Conservation (phyloP, 768 basidiomycete species). For the Serendipita sp. region DNA sequence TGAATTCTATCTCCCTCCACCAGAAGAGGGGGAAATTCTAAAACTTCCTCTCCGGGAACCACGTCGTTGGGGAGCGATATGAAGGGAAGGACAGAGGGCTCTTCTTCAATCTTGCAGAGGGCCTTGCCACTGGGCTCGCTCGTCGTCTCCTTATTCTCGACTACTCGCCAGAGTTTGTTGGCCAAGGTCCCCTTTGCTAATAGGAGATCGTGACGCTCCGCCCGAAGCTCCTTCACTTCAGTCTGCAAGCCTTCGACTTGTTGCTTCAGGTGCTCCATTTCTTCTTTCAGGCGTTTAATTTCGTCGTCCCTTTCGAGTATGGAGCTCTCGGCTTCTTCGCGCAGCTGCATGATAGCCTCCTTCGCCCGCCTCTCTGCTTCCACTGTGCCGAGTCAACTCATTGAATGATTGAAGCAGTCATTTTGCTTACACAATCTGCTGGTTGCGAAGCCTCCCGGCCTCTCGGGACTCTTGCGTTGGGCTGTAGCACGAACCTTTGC, state of each 20-base stretch:
- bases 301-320: neutral
- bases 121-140: neutral
- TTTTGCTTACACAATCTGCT: too few species aligned
- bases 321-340: too few species aligned
- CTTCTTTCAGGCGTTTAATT: neutral
- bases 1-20: neutral
- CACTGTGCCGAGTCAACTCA: too few species aligned
- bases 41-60: neutral
- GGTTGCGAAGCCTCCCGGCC: too few species aligned
- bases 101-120: neutral
- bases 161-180: neutral
- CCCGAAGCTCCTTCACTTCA: neutral
- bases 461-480: too few species aligned
- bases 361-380: too few species aligned
- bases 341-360: too few species aligned
- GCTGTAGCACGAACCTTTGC: too few species aligned
- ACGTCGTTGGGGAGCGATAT: neutral
- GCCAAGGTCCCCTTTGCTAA: neutral
- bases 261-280: neutral
- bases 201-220: neutral
- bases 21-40: neutral
- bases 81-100: neutral
- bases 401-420: too few species aligned
- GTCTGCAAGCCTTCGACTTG: neutral
- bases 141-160: neutral